Percentiles rank a stretch among this genome's conserved stretches.
Conservation (phyloP, 2,329 filamentous ascomycete species). For the Simplicillium aogashimaense region DNA sequence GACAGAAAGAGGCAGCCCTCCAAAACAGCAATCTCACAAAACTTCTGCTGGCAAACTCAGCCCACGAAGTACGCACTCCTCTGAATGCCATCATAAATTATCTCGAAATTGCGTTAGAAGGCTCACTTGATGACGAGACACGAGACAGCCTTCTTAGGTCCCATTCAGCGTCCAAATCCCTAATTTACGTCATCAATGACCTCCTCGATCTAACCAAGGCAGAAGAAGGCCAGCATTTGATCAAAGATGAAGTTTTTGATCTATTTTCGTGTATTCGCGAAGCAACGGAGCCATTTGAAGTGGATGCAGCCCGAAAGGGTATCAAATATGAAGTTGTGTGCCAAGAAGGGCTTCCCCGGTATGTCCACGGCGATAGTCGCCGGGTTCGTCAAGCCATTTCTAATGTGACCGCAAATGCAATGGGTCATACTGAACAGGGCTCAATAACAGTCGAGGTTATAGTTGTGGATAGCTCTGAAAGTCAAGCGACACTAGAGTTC, state of each 20-base stretch:
- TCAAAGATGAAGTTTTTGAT: conserved; percentile 75
- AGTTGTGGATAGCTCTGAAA: conserved; percentile 41
- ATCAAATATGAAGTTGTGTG: conserved; percentile 60
- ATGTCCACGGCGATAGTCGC: conserved; percentile 69
- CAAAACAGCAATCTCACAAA: conserved; percentile 74
- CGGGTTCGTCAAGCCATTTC: conserved; percentile 74
- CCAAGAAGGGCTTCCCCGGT: conserved; percentile 57
- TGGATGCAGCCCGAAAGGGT: conserved; percentile 66
- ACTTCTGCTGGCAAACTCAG: conserved; percentile 75
- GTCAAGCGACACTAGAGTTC: conserved; percentile 60
- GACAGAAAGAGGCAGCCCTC: conserved; percentile 77
- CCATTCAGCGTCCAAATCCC: conserved; percentile 82
- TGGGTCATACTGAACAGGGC: conserved; percentile 64
- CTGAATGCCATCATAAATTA: conserved; percentile 94
- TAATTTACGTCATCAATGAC: conserved; percentile 93
- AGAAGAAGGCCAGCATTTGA: conserved; percentile 67
- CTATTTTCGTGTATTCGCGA: conserved; percentile 62
- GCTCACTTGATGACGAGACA: conserved; percentile 68
- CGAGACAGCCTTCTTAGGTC: conserved; percentile 76
- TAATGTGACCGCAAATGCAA: conserved; percentile 76
- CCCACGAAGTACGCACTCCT: conserved; percentile 84
- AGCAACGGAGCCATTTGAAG: conserved; percentile 63
- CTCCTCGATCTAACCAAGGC: conserved; percentile 80
- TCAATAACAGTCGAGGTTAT: conserved; percentile 62
- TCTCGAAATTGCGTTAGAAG: conserved; percentile 81